phyloP scores from a whole-genome alignment of 2,329 filamentous ascomycete genomes.

The Polychaeton citri region DNA sequence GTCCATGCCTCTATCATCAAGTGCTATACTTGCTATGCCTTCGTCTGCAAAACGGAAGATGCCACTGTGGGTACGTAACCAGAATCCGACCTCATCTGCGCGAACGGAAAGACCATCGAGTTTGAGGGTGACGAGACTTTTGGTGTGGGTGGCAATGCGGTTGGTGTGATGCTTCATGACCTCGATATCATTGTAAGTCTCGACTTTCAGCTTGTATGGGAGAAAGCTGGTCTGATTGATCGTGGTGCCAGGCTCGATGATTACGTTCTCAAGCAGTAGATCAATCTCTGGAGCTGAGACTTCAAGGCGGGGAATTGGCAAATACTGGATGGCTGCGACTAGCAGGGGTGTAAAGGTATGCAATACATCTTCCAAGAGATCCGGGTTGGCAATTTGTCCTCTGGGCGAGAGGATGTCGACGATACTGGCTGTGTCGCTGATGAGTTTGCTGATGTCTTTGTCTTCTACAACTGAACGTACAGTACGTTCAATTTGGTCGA shows the following conservation, averaged over 20 bases:
- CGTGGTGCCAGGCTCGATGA: conserved; percentile 75
- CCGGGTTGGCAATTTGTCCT: conserved; percentile 50
- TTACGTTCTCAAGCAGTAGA: conserved; percentile 76
- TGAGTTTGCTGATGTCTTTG: conserved; percentile 54
- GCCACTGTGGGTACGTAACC: conserved; percentile 66
- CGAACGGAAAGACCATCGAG: conserved; percentile 71
- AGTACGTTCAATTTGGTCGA: conserved; percentile 56
- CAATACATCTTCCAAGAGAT: conserved; percentile 61
- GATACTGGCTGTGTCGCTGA: conserved; percentile 54
- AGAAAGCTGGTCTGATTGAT: conserved; percentile 81
- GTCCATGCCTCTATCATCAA: conserved; percentile 80
- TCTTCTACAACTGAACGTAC: conserved; percentile 58
- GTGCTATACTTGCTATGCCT: conserved; percentile 71
- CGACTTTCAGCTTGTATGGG: conserved; percentile 66
- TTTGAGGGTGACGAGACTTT: conserved; percentile 57
- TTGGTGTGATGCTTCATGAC: conserved; percentile 60
- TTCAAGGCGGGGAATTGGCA: conserved; percentile 85
- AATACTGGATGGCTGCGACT: conserved; percentile 65
- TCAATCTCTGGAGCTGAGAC: conserved; percentile 72
- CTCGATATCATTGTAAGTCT: conserved; percentile 76
- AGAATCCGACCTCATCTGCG: conserved; percentile 81
- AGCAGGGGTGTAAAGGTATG: conserved; percentile 70
- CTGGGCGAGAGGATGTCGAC: conserved; percentile 55
- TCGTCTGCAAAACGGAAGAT: conserved; percentile 64
- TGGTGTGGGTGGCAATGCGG: conserved; percentile 55